phyloP scores from a whole-genome alignment of 495 filamentous ascomycete genomes.

The Tuber magnatum region DNA sequence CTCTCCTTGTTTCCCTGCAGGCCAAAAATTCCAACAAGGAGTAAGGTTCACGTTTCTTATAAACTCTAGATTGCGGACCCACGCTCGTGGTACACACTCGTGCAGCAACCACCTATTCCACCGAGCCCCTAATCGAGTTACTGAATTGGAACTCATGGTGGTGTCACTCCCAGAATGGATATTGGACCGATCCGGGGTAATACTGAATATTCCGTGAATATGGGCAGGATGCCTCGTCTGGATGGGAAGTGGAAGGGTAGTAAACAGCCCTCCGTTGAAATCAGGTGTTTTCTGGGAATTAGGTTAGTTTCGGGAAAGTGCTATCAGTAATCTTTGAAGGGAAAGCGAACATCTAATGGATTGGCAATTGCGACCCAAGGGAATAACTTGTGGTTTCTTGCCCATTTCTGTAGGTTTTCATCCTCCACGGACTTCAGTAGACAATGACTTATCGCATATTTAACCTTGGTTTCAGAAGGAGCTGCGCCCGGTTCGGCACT shows the following conservation, averaged over 20 bases:
- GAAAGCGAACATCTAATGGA: slow-evolving; percentile 35
- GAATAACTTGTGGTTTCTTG: slow-evolving; percentile 41
- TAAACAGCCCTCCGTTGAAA: slow-evolving; percentile 41
- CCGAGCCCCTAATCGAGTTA: slow-evolving; percentile 28
- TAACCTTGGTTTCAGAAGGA: slow-evolving; percentile 11
- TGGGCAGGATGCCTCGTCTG: slow-evolving; percentile 43
- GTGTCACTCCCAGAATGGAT: slow-evolving; percentile 38
- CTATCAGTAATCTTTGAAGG: neutral
- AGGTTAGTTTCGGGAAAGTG: slow-evolving; percentile 8
- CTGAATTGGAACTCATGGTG: slow-evolving; percentile 33
- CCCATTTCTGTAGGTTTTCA: slow-evolving; percentile 39
- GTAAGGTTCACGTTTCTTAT: slow-evolving; percentile 6
- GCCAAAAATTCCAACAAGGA: slow-evolving; percentile 34
- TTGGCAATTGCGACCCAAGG: slow-evolving; percentile 46
- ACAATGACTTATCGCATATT: slow-evolving; percentile 29
- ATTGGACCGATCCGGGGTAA: slow-evolving; percentile 44
- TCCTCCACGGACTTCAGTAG: slow-evolving; percentile 17
- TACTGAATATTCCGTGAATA: slow-evolving; percentile 45
- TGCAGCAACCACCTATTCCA: slow-evolving; percentile 45
- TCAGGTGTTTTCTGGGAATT: slow-evolving; percentile 9
- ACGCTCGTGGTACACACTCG: slow-evolving; percentile 40
- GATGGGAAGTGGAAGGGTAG: slow-evolving; percentile 44
- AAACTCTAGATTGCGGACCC: slow-evolving; percentile 36
- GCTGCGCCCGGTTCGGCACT: neutral
- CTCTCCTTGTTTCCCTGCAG: slow-evolving; percentile 28